A percentile compares a stretch with the other conserved stretches of the same genome.
Conservation (phyloP, 352 stramenopile genomes). For the Phytophthora foliorum region DNA sequence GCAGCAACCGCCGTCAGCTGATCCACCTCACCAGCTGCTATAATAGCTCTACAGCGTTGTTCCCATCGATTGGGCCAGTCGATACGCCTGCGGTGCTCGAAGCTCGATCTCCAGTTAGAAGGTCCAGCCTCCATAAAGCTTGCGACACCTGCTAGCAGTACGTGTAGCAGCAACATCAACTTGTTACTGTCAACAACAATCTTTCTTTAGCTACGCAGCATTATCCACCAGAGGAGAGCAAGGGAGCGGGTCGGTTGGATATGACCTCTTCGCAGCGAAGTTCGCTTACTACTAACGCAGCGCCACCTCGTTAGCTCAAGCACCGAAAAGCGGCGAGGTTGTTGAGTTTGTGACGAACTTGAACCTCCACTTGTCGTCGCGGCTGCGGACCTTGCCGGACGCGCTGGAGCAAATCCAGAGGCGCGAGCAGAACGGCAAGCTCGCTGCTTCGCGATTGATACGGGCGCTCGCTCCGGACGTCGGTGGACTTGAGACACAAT, state of each 20-base stretch:
- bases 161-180: not conserved
- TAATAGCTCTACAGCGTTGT: not conserved
- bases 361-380: not conserved
- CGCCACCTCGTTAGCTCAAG: not conserved
- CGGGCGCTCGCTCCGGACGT: too few relatives aligned
- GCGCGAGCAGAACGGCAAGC: not conserved
- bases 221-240: not conserved
- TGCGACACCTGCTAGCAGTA: conserved; percentile 1
- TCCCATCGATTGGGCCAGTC: not conserved
- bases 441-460: not conserved
- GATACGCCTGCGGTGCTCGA: not conserved
- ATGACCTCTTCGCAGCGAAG: not conserved
- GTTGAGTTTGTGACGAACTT: conserved; percentile 3
- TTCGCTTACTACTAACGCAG: not conserved
- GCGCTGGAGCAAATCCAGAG: not conserved
- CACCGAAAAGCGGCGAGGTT: not conserved
- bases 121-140: not conserved
- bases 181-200: not conserved
- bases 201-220: not conserved
- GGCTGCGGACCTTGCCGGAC: not conserved
- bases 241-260: not conserved
- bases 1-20: too few relatives aligned
- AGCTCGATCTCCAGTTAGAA: not conserved
- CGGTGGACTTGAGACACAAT: not conserved
- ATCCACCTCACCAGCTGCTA: too few relatives aligned